A percentile compares a stretch with the other conserved stretches of the same genome.
Evolutionary conservation across 192 early-diverging fungal species (phyloP).

Genomic region (Coemansia sp.): DNA sequence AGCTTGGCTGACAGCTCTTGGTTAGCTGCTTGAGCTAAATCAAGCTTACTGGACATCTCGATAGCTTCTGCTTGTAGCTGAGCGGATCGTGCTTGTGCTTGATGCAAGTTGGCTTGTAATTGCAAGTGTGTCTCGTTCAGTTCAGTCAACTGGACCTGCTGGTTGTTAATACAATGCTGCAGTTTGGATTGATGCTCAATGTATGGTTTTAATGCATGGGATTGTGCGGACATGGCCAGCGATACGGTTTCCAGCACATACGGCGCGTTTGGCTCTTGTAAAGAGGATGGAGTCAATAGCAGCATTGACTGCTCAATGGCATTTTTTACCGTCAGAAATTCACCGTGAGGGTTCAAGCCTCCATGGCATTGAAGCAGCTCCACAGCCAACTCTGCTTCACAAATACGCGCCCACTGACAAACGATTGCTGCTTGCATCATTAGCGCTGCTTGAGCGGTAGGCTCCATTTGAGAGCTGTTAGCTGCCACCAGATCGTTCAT

Average conservation of each 20-base stretch:
- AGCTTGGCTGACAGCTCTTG: not conserved
- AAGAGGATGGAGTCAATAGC: too few species aligned
- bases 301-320: too few species aligned
- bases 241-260: not conserved
- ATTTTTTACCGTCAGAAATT: too few species aligned
- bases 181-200: not conserved
- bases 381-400: constrained; percentile 13
- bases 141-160: not conserved
- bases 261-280: not conserved
- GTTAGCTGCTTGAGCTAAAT: constrained; percentile 1
- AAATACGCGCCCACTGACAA: constrained; percentile 25
- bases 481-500: constrained; percentile 27
- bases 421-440: constrained; percentile 12
- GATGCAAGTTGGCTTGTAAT: not conserved
- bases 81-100: not conserved
- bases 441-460: not conserved
- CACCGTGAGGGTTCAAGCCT: not conserved
- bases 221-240: not conserved
- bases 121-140: not conserved
- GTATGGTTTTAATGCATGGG: not conserved
- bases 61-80: not conserved
- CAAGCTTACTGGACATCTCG: too few species aligned
- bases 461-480: not conserved
- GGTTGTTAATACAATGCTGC: not conserved
- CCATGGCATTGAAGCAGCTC: constrained; percentile 3